Evolutionary conservation across 1,139 yeast species (phyloP).

Genomic region (Hansenula lynferdii): DNA sequence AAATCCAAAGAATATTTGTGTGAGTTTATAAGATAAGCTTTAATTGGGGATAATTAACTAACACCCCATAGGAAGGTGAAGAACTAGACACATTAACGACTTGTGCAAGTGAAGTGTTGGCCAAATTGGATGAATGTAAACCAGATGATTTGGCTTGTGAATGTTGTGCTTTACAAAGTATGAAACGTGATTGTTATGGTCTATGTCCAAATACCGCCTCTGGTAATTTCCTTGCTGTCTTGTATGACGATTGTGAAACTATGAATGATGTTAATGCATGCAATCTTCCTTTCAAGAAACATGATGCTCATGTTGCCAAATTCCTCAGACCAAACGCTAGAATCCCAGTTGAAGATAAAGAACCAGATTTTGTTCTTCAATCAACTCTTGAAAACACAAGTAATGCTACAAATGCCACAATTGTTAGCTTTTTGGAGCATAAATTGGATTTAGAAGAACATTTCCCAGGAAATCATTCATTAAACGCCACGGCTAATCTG

Average conservation of each 20-base stretch:
- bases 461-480: neutral
- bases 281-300: slow-evolving; percentile 42
- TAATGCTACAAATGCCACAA: slow-evolving; percentile 4
- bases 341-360: slow-evolving; percentile 21
- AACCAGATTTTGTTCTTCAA: slow-evolving; percentile 21
- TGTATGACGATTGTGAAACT: slow-evolving; percentile 40
- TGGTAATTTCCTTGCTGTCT: slow-evolving; percentile 40
- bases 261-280: slow-evolving; percentile 48
- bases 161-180: slow-evolving; percentile 49
- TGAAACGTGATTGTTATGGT: slow-evolving; percentile 40
- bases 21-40: too few relatives aligned
- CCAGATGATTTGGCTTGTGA: slow-evolving; percentile 52
- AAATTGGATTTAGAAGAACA: neutral
- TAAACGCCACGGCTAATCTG: neutral
- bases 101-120: slow-evolving; percentile 43
- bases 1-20: slow-evolving; percentile 34
- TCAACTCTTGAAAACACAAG: slow-evolving; percentile 16
- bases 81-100: slow-evolving; percentile 37
- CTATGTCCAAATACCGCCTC: slow-evolving; percentile 43
- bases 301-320: slow-evolving; percentile 25
- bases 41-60: too few relatives aligned
- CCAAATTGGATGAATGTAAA: slow-evolving; percentile 42
- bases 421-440: slow-evolving; percentile 5
- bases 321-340: slow-evolving; percentile 21
- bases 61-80: too few relatives aligned